Evolutionary conservation across 805 yeast species (phyloP).

Genomic region (Sungouiella thailandica): DNA sequence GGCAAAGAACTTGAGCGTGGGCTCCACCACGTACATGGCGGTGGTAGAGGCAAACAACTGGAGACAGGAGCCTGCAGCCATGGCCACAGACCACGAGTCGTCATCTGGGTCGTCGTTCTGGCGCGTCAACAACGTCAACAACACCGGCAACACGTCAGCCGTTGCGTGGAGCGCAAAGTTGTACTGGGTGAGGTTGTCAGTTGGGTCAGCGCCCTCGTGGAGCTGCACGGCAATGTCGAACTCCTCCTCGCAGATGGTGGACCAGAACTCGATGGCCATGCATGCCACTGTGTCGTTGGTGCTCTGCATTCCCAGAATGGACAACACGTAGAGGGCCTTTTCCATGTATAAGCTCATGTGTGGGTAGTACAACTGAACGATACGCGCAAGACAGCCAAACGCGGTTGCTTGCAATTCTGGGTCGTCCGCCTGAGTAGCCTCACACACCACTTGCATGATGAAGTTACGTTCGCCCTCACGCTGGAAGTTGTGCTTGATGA

Average conservation of each 20-base stretch:
- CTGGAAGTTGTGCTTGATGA: slow-evolving; percentile 82
- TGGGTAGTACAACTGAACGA: slow-evolving; percentile 83
- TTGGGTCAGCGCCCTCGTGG: slow-evolving; percentile 47
- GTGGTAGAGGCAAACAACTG: slow-evolving; percentile 91
- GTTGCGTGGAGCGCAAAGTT: slow-evolving; percentile 85
- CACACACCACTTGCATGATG: slow-evolving; percentile 98
- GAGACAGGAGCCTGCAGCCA: slow-evolving; percentile 98
- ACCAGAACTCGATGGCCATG: slow-evolving; percentile 99
- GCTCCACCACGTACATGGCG: slow-evolving; percentile 79
- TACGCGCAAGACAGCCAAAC: slow-evolving; percentile 89
- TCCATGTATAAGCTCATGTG: slow-evolving; percentile 96
- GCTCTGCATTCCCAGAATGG: slow-evolving; percentile 89
- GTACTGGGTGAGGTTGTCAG: slow-evolving; percentile 45
- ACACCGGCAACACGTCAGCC: slow-evolving; percentile 80
- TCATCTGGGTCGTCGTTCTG: slow-evolving; percentile 93
- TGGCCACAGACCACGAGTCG: slow-evolving; percentile 95
- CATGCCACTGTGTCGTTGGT: slow-evolving; percentile 82
- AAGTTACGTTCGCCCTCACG: slow-evolving; percentile 93
- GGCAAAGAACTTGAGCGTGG: slow-evolving; percentile 80
- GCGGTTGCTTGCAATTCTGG: slow-evolving; percentile 87
- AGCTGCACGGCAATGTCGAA: slow-evolving; percentile 69
- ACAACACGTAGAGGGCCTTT: slow-evolving; percentile 85
- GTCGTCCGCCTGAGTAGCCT: slow-evolving; percentile 90
- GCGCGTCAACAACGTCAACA: slow-evolving; percentile 71
- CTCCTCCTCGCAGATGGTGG: slow-evolving; percentile 98